Conservation (phyloP, 257 asterid species). For the Ophiorrhiza pumila region DNA sequence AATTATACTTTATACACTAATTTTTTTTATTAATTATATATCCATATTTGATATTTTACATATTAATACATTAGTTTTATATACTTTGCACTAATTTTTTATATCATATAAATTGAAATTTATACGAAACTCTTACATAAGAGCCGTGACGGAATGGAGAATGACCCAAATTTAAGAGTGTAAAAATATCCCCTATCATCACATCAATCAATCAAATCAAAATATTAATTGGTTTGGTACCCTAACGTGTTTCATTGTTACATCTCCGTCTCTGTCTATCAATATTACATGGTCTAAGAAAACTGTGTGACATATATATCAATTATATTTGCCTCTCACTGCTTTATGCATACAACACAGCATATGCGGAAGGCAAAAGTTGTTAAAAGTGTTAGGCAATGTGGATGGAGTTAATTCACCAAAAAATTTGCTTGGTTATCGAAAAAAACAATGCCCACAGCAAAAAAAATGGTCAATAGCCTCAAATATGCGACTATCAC, state of each 20-base stretch:
- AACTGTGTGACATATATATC: background rate
- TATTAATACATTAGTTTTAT: too few species aligned
- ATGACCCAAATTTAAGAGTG: too few species aligned
- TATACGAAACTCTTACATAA: too few species aligned
- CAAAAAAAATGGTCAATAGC: slow-evolving; percentile 19
- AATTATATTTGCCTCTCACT: slow-evolving; percentile 14
- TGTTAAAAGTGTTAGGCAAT: slow-evolving; percentile 16
- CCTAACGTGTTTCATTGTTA: background rate
- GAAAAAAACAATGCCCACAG: slow-evolving; percentile 34
- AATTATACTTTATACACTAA: too few species aligned
- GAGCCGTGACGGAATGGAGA: too few species aligned
- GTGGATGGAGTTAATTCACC: slow-evolving; percentile 13
- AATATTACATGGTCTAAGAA: slow-evolving; percentile 3
- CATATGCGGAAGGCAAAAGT: slow-evolving; percentile 43
- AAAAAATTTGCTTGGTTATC: slow-evolving; percentile 25
- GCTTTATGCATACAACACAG: slow-evolving; percentile 20
- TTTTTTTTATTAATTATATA: too few species aligned
- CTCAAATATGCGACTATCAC: slow-evolving; percentile 21
- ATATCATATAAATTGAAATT: too few species aligned
- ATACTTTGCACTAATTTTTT: too few species aligned
- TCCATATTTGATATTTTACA: too few species aligned
- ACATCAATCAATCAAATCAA: too few species aligned
- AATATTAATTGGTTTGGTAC: too few species aligned
- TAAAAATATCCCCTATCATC: too few species aligned
- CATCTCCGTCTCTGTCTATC: slow-evolving; percentile 1